A percentile compares a stretch with the other conserved stretches of the same genome.
phyloP scores from a whole-genome alignment of 345 rosid species.

The Excoecaria agallocha region DNA sequence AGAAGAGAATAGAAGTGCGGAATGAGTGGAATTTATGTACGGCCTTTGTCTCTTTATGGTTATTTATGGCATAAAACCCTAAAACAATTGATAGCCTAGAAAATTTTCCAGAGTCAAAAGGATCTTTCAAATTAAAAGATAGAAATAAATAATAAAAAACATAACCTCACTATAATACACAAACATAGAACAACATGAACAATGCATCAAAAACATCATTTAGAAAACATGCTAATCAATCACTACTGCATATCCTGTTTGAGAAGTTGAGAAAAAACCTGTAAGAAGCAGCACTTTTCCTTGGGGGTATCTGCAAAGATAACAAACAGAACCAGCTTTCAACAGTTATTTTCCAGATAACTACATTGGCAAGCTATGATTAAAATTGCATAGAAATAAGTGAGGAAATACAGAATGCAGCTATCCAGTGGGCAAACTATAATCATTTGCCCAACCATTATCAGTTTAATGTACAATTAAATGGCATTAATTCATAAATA shows the following conservation, averaged over 20 bases:
- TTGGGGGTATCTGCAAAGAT: constrained; percentile 92
- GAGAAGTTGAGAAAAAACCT: constrained; percentile 48
- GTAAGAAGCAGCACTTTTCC: constrained; percentile 96
- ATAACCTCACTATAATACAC: not conserved
- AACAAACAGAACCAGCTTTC: constrained; percentile 25
- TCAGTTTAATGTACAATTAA: not conserved
- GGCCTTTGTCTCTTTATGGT: not conserved
- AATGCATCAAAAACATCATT: not conserved
- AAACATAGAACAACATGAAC: not conserved
- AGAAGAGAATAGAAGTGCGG: not conserved
- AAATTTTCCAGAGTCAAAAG: not conserved
- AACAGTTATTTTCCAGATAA: not conserved
- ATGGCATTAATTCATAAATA: not conserved
- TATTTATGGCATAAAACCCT: not conserved
- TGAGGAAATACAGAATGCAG: not conserved
- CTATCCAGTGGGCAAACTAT: not conserved
- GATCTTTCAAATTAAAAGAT: not conserved
- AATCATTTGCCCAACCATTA: not conserved
- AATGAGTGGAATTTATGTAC: not conserved
- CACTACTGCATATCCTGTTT: not conserved
- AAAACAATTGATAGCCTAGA: not conserved
- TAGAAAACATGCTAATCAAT: not conserved
- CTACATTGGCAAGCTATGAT: not conserved
- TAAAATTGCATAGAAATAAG: not conserved
- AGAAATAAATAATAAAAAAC: not conserved